Evolutionary conservation across 176 grass and related monocot species (phyloP), one percentile per base, ranked within the genome.

Genomic region (Carex kokanica): DNA sequence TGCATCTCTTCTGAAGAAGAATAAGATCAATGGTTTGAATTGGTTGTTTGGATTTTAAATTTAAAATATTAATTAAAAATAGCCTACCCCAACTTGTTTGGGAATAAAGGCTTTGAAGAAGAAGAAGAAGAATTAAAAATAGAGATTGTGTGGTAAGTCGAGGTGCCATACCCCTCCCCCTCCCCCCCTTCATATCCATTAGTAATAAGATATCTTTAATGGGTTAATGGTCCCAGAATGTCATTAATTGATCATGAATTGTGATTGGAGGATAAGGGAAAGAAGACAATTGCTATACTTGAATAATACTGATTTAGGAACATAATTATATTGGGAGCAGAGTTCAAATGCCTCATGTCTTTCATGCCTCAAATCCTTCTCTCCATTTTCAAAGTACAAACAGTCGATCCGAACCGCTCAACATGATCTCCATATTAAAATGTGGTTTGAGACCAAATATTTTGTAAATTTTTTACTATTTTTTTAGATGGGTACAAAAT

Each of bases 221-320:
- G 23, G 61, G 9, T 64, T 29, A 5, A 13, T 29, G 3, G 11
- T 72, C 40, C 65, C 40, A 52, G 52, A 52, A 25, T 49, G 69
- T 73, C 69, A 73, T 49, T 52, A 52, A 74, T 14, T 51, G 43
- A 25, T 52, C 6, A 11, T 51, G 18, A 36, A 27, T 74, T 52
- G 10, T 49, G 43, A 43, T 74, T 74, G 11, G 43, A 15, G 43
- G 70, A 20, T 2, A 52, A 74, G 18, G 10, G 41, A 24, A 47
- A 47, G 9, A 23, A 40, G 69, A 68, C 31, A 17, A 31, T 9
- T 68, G 4, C 29, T 5, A 38, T 36, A 68, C 64, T 68, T 38
- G 64, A 67, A 67, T 55, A 53, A 29, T 36, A 25, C 27, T 59
- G 31, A 32, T 65, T 61, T 75, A 81, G 61, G 20, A 73, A 70